Conservation (phyloP, 148 eudicot species). For the Vaccinium darrowii region DNA sequence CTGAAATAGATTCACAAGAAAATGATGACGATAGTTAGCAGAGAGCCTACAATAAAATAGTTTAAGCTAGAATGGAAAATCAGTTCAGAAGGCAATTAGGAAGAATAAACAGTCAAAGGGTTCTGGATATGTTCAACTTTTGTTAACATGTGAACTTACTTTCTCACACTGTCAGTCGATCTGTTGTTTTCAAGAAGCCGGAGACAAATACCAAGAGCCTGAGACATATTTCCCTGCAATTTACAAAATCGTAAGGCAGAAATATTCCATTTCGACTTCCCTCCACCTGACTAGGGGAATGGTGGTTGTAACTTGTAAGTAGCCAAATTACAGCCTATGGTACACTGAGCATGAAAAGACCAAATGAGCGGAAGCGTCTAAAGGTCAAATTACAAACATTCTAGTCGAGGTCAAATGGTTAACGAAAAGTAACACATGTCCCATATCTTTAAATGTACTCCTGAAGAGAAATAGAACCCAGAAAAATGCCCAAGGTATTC, state of each 20-base stretch:
- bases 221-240: slow-evolving; percentile 80
- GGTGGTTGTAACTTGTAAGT: not conserved
- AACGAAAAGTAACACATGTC: not conserved
- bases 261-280: not conserved
- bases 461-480: not conserved
- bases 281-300: not conserved
- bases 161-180: slow-evolving; percentile 91
- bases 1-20: slow-evolving; percentile 43
- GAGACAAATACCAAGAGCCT: slow-evolving; percentile 91
- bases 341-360: not conserved
- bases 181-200: slow-evolving; percentile 85
- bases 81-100: not conserved
- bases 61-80: not conserved
- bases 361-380: not conserved
- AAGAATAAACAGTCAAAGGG: slow-evolving; percentile 5
- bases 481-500: not conserved
- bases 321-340: not conserved
- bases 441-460: not conserved
- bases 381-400: slow-evolving; percentile 1
- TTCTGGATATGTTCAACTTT: not conserved
- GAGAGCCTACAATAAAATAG: not conserved
- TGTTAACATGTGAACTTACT: slow-evolving; percentile 51
- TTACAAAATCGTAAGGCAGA: slow-evolving; percentile 13
- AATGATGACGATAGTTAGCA: slow-evolving; percentile 2
- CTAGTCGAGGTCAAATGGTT: not conserved